A percentile compares a stretch with the other conserved stretches of the same genome.
phyloP scores from a whole-genome alignment of 1,284 basidiomycete genomes.

The Exobasidium cylindrosporum region DNA sequence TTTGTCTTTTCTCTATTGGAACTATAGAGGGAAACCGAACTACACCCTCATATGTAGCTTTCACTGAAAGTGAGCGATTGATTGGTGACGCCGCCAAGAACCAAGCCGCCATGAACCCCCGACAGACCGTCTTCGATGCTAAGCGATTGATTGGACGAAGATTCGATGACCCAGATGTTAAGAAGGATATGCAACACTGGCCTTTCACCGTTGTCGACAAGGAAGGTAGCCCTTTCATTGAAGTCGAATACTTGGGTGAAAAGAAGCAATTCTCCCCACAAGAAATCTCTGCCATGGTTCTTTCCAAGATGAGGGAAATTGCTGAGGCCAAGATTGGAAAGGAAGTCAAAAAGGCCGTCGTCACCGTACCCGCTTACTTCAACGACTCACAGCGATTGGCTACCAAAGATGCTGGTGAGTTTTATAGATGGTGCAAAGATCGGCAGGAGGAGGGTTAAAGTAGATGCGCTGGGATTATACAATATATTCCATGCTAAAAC shows the following conservation, averaged over 20 bases:
- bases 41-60: constrained; percentile 97
- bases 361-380: constrained; percentile 71
- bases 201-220: constrained; percentile 65
- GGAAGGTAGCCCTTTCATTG: constrained; percentile 63
- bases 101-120: constrained; percentile 87
- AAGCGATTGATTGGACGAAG: constrained; percentile 91
- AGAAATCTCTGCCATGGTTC: constrained; percentile 94
- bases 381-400: constrained; percentile 69
- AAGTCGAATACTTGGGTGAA: constrained; percentile 64
- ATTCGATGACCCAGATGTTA: constrained; percentile 70
- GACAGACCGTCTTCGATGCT: constrained; percentile 63
- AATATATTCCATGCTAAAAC: constrained; percentile 55
- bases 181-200: constrained; percentile 72
- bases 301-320: constrained; percentile 93
- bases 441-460: neutral
- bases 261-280: constrained; percentile 65
- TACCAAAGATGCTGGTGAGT: constrained; percentile 60
- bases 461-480: constrained; percentile 47
- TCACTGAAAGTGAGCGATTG: constrained; percentile 93
- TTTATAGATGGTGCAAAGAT: constrained; percentile 1
- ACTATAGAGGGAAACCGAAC: constrained; percentile 90
- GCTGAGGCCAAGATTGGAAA: constrained; percentile 67
- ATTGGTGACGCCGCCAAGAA: constrained; percentile 75
- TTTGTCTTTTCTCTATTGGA: constrained; percentile 14
- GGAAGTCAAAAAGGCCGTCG: constrained; percentile 66